phyloP scores from a whole-genome alignment of 2,329 filamentous ascomycete species.

The Xylaria sp. region DNA sequence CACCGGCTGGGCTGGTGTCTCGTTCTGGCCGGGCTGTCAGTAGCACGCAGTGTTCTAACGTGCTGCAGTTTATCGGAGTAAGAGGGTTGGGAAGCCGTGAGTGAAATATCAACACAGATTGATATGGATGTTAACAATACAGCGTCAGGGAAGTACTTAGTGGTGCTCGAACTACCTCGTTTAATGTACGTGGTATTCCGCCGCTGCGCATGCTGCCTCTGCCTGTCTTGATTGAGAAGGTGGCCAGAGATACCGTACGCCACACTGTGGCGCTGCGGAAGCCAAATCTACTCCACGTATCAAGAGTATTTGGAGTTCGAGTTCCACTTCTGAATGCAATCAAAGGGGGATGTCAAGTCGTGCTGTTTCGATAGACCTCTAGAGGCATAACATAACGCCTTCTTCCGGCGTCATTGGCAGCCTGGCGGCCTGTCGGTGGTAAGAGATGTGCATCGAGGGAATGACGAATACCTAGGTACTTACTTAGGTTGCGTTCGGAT shows the following conservation, averaged over 20 bases:
- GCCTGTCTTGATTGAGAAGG: slow-evolving; percentile 36
- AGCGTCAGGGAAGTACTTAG: slow-evolving; percentile 8
- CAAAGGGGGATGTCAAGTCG: too few species aligned
- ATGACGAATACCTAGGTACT: too few species aligned
- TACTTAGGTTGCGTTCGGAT: too few species aligned
- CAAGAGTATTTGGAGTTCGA: too few species aligned
- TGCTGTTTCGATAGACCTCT: too few species aligned
- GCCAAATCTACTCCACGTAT: slow-evolving; percentile 13
- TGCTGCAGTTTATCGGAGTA: neutral
- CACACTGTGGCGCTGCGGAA: slow-evolving; percentile 16
- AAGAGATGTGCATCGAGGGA: neutral
- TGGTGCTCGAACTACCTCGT: slow-evolving; percentile 2
- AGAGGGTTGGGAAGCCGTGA: neutral
- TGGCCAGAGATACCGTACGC: slow-evolving; percentile 25
- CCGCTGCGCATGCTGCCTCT: slow-evolving; percentile 31
- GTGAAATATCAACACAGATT: neutral
- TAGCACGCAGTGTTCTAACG: neutral
- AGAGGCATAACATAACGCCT: too few species aligned
- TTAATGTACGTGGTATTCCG: slow-evolving; percentile 32
- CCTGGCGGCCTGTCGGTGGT: neutral
- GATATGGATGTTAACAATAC: slow-evolving; percentile 3
- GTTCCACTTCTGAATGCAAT: neutral
- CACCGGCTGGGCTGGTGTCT: neutral
- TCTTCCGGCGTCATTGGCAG: neutral
- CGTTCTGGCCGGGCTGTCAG: neutral